These are phyloP conservation scores for Fraxinus pennsylvanica DNA, from an alignment of 257 asterid genomes.

Conservation along the genomic window DNA sequence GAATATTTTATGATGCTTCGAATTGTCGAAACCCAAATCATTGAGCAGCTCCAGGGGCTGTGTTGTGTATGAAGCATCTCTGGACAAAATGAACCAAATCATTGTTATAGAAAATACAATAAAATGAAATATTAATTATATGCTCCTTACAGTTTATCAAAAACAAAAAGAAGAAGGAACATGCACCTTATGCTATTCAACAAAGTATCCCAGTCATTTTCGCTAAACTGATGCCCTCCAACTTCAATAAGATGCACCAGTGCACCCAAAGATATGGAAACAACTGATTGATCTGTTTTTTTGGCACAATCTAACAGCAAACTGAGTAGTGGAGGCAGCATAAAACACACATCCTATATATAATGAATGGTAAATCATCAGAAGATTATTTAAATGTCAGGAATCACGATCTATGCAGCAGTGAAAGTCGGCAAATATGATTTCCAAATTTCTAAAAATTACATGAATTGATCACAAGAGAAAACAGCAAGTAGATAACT, in stretches of 20 bases:
- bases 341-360: slow-evolving; percentile 91
- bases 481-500: not conserved
- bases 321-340: slow-evolving; percentile 92
- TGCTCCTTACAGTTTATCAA: not conserved
- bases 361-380: slow-evolving; percentile 33
- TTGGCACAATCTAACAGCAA: slow-evolving; percentile 97
- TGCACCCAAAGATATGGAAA: slow-evolving; percentile 94
- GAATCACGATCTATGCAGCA: slow-evolving; percentile 19
- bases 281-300: slow-evolving; percentile 92
- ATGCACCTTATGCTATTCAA: slow-evolving; percentile 85
- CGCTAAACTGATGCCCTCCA: slow-evolving; percentile 98
- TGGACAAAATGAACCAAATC: slow-evolving; percentile 39
- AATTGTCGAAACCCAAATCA: slow-evolving; percentile 69
- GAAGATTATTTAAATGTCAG: slow-evolving; percentile 26
- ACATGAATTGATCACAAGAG: not conserved
- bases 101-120: slow-evolving; percentile 25
- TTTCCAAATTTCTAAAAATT: not conserved
- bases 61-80: slow-evolving; percentile 96
- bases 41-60: slow-evolving; percentile 99
- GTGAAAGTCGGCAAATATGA: slow-evolving; percentile 10
- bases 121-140: not conserved
- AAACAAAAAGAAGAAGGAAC: slow-evolving; percentile 25
- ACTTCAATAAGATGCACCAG: slow-evolving; percentile 95
- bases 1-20: slow-evolving; percentile 48
- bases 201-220: slow-evolving; percentile 91